Evolutionary conservation across 768 basidiomycete species (phyloP).

Genomic region (Phaeotremella skinneri): DNA sequence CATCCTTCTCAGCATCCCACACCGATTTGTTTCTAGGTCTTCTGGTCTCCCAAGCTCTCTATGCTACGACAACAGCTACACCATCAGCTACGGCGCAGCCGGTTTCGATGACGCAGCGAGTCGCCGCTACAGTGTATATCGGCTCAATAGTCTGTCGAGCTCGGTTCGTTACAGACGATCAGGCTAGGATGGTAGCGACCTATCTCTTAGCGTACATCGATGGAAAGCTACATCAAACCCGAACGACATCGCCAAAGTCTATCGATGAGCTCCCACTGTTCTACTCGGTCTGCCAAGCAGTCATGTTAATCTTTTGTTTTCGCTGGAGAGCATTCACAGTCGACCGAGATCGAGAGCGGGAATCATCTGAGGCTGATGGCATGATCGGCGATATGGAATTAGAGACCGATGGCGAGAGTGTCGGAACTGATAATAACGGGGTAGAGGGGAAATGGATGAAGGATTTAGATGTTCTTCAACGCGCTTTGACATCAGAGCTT

Average conservation of each 20-base stretch:
- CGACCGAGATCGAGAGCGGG: constrained; percentile 54
- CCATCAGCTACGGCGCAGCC: constrained; percentile 23
- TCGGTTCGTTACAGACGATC: constrained; percentile 72
- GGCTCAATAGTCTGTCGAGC: constrained; percentile 89
- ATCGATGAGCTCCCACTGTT: constrained; percentile 63
- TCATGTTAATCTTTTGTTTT: constrained; percentile 97
- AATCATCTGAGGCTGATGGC: constrained; percentile 58
- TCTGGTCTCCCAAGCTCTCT: constrained; percentile 85
- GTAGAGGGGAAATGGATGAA: constrained; percentile 73
- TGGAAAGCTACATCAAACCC: constrained; percentile 68
- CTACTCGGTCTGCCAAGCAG: constrained; percentile 85
- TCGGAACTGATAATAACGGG: constrained; percentile 13
- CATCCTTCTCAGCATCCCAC: constrained; percentile 83
- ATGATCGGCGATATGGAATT: constrained; percentile 51
- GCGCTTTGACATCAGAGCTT: constrained; percentile 72
- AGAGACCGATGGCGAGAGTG: constrained; percentile 31
- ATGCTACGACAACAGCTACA: constrained; percentile 58
- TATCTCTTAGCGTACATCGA: constrained; percentile 85
- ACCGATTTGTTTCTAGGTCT: constrained; percentile 90
- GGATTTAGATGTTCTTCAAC: constrained; percentile 72
- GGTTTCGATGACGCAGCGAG: constrained; percentile 64
- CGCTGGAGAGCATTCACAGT: constrained; percentile 80
- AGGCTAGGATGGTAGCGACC: constrained; percentile 68
- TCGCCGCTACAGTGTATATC: constrained; percentile 91
- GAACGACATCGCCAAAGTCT: constrained; percentile 53